These are phyloP conservation scores for Myrica gale DNA, from an alignment of 306 rosid species.

Conservation along the genomic window DNA sequence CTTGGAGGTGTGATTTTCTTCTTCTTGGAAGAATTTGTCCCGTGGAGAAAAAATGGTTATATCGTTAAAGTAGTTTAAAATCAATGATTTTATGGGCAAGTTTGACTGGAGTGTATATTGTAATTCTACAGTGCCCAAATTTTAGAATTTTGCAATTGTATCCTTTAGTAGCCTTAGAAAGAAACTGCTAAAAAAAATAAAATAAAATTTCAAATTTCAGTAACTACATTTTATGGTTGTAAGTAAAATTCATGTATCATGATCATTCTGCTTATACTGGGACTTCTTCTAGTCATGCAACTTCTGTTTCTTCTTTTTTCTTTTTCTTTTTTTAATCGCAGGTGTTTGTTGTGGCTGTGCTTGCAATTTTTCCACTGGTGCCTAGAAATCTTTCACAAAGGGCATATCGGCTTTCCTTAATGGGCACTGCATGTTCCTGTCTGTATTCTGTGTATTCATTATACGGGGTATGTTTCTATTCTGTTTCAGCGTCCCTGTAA, in stretches of 20 bases:
- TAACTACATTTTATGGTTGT: not conserved
- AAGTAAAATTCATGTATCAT: not conserved
- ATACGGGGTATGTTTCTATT: slow-evolving; percentile 62
- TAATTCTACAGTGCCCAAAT: not conserved
- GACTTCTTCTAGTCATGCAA: not conserved
- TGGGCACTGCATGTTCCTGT: slow-evolving; percentile 87
- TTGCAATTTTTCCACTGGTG: slow-evolving; percentile 77
- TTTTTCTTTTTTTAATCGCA: slow-evolving; percentile 19
- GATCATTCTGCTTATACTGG: slow-evolving; percentile 1
- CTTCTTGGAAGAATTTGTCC: not conserved
- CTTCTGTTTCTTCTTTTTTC: slow-evolving; percentile 9
- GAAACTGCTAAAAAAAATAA: not conserved
- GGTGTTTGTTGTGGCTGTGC: slow-evolving; percentile 88
- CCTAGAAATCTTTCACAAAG: slow-evolving; percentile 74
- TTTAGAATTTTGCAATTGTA: not conserved
- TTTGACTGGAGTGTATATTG: not conserved
- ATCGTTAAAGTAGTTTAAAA: not conserved
- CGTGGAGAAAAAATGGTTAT: not conserved
- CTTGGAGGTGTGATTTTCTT: not conserved
- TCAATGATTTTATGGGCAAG: not conserved
- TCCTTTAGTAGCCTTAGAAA: not conserved
- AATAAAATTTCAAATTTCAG: not conserved
- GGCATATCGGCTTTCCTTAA: slow-evolving; percentile 82
- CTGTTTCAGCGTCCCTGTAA: slow-evolving; percentile 5
- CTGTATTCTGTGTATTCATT: slow-evolving; percentile 68